Percentiles rank a stretch among this genome's conserved stretches.
Evolutionary conservation across 176 grass and related monocot genomes (phyloP).

Genomic region (Eragrostis nindensis): DNA sequence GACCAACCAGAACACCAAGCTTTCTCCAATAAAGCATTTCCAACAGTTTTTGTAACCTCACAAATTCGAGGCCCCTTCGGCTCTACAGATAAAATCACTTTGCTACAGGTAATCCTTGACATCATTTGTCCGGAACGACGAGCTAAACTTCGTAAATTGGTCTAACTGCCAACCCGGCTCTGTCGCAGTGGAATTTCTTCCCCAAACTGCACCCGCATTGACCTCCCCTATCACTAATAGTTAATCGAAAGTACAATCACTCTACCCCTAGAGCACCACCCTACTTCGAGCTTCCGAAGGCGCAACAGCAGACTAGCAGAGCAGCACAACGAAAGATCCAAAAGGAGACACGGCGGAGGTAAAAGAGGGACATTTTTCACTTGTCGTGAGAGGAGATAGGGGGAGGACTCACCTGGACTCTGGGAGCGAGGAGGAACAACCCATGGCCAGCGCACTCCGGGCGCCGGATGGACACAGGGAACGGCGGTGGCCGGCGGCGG

Average conservation of each 20-base stretch:
- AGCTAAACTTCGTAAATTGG: slow-evolving; percentile 9
- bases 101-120: background rate
- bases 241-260: background rate
- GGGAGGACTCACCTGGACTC: too few relatives aligned
- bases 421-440: slow-evolving; percentile 46
- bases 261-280: background rate
- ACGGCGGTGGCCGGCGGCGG: too few relatives aligned
- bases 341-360: slow-evolving; percentile 3
- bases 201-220: slow-evolving; percentile 33
- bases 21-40: slow-evolving; percentile 15
- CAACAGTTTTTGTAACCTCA: slow-evolving; percentile 4
- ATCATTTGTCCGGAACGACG: background rate
- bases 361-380: background rate
- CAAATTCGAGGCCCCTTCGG: background rate
- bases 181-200: background rate
- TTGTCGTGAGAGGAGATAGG: background rate
- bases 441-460: slow-evolving; percentile 18
- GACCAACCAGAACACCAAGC: too few relatives aligned
- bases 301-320: background rate
- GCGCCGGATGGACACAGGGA: background rate
- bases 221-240: background rate
- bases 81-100: background rate
- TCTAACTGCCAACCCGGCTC: background rate
- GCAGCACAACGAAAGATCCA: background rate
- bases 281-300: background rate